Percentiles rank a stretch among this genome's conserved stretches.
phyloP scores from a whole-genome alignment of 306 rosid species.

The Mucuna pruriens region DNA sequence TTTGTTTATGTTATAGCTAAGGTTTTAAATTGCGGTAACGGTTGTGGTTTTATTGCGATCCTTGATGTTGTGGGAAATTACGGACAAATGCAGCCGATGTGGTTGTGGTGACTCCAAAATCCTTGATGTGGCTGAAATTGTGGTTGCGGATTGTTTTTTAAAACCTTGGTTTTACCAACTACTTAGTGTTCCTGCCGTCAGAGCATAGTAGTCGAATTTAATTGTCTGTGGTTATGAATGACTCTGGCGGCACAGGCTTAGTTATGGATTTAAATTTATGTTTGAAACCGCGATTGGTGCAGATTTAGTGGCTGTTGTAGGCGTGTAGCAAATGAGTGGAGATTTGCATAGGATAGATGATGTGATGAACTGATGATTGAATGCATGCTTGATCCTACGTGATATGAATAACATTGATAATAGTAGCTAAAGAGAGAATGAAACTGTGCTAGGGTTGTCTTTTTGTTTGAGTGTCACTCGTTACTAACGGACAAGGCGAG shows the following conservation, averaged over 20 bases:
- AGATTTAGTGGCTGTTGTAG: not conserved
- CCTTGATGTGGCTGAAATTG: no score
- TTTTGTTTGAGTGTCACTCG: conserved; percentile 21
- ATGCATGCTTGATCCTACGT: not conserved
- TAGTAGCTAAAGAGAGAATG: not conserved
- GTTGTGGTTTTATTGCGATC: no score
- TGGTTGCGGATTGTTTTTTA: no score
- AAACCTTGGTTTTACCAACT: not conserved
- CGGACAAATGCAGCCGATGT: no score
- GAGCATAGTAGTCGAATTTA: not conserved
- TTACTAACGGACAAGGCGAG: conserved; percentile 16
- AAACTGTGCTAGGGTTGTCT: not conserved
- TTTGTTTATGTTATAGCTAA: no score
- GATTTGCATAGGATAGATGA: not conserved
- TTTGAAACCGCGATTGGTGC: not conserved
- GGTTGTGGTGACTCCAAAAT: no score
- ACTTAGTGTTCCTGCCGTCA: not conserved
- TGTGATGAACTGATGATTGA: not conserved
- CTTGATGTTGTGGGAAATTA: no score
- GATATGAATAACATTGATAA: not conserved
- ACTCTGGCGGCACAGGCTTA: not conserved
- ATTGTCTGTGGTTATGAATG: conserved; percentile 16
- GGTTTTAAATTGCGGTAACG: no score
- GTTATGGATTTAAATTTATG: conserved; percentile 23
- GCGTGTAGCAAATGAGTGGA: conserved; percentile 6